These are phyloP conservation scores for Tricholomella constricta DNA, from an alignment of 768 basidiomycete genomes.

Conservation along the genomic window DNA sequence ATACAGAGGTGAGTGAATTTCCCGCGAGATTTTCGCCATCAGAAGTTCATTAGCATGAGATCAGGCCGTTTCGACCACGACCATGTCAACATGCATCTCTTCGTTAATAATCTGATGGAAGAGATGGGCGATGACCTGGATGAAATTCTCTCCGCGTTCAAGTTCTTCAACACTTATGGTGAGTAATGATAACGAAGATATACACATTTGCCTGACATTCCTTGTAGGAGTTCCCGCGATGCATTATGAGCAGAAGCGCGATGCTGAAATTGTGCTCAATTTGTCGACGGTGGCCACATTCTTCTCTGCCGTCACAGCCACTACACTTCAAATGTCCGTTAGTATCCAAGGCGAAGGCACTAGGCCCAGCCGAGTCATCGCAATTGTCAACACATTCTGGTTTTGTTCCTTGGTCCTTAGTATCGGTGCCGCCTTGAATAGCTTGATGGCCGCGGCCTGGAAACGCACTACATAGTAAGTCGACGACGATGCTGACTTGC, in stretches of 20 bases:
- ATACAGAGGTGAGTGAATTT: conserved; percentile 11
- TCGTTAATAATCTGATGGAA: conserved; percentile 16
- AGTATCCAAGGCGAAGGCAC: background rate
- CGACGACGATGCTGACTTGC: too few relatives aligned
- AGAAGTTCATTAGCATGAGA: too few relatives aligned
- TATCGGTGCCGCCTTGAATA: conserved; percentile 28
- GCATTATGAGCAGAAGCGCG: conserved; percentile 21
- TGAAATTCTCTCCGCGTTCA: conserved; percentile 10
- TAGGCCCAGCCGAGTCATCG: too few relatives aligned
- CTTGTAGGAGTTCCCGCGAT: conserved; percentile 23
- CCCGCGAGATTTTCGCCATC: too few relatives aligned
- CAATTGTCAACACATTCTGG: conserved; percentile 25
- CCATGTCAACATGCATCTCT: conserved; percentile 10
- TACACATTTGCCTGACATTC: too few relatives aligned
- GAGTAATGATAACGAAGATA: too few relatives aligned
- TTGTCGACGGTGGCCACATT: conserved; percentile 29
- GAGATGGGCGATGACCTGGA: conserved; percentile 15
- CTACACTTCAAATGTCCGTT: conserved; percentile 20
- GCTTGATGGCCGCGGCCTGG: conserved; percentile 23
- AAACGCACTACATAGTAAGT: conserved; percentile 27
- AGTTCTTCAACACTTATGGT: conserved; percentile 21
- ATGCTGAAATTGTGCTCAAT: conserved; percentile 12
- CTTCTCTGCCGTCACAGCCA: too few relatives aligned
- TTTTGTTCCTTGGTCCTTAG: conserved; percentile 27
- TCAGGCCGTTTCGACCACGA: background rate